These are phyloP conservation scores for Fusarium stilboides DNA, from an alignment of 2,329 filamentous ascomycete genomes.

Conservation along the genomic window DNA sequence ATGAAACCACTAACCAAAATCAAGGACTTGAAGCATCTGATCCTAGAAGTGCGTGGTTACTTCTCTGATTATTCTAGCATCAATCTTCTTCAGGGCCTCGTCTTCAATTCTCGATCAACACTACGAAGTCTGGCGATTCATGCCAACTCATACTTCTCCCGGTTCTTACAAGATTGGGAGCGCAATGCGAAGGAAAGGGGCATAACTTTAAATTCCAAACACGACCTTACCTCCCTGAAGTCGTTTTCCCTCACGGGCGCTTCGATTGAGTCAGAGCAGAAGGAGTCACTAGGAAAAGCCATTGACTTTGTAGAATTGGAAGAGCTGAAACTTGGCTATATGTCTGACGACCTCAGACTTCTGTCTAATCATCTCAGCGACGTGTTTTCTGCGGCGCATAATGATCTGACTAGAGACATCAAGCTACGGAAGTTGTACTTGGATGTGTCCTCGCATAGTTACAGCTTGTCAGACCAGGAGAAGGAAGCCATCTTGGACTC, in stretches of 20 bases:
- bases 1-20: slow-evolving; percentile 6
- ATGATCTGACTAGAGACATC: not conserved
- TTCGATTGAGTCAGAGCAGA: not conserved
- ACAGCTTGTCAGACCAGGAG: not conserved
- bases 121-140: slow-evolving; percentile 16
- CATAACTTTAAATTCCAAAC: not conserved
- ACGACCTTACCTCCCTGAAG: slow-evolving; percentile 14
- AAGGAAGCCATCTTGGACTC: not conserved
- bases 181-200: not conserved
- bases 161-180: slow-evolving; percentile 11
- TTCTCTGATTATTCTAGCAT: no score
- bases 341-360: not conserved
- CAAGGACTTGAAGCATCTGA: slow-evolving; percentile 36
- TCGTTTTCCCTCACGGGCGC: slow-evolving; percentile 18
- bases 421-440: slow-evolving; percentile 15
- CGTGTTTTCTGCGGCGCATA: not conserved
- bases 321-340: slow-evolving; percentile 5
- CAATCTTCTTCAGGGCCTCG: not conserved
- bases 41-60: slow-evolving; percentile 2
- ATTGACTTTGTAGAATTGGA: slow-evolving; percentile 32
- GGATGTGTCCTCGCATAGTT: not conserved
- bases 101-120: slow-evolving; percentile 39
- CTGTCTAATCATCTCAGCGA: slow-evolving; percentile 14
- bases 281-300: not conserved
- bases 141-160: not conserved